Base-by-base conservation (phyloP, 331 rosid genomes). In the Malus hybrid region DNA sequence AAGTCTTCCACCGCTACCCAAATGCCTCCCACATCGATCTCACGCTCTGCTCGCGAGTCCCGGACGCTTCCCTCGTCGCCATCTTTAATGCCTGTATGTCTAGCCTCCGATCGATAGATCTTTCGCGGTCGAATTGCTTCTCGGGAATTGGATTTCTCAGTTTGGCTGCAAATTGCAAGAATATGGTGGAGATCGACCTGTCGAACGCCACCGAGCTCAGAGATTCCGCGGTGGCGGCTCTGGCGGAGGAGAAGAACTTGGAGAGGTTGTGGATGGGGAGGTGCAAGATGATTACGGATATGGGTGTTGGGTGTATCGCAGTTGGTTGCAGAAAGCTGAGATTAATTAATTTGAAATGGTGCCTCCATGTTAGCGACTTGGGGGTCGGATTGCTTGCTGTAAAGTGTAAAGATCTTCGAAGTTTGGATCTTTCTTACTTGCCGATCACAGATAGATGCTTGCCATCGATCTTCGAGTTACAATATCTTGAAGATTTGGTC, bases 301-400 rank as follows among this genome's bases (percentile, higher is more conserved):
- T 94, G 90, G 99, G 99, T 29, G 85, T 94, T 34, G 99, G 97
- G 65, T 92, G 97, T 22, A 83, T 94, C 4, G 99, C 99, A 0
- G 99, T 94, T 42, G 99, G 97, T 7, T 94, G 99, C 28, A 81
- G 84, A 68, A 92, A 92, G 76, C 76, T 94, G 84, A 90, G 76
- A 73, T 27, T 88, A 79, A 77, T 94, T 65, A 78, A 83, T 70
- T 85, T 94, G 79, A 92, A 89, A 75, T 92, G 99, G 99, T 94
- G 99, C 75, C 81, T 87, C 24, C 87, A 92, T 24, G 87, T 94
- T 52, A 93, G 92, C 8, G 96, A 94, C 83, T 89, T 89, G 80
- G 99, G 99, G 70, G 92, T 94, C 19, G 93, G 83, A 20, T 85
- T 94, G 85, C 56, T 94, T 63, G 99, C 99, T 24, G 85, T 92